These are phyloP conservation scores for Sporothrix mexicana DNA, from an alignment of 2,329 filamentous ascomycete genomes.

Conservation along the genomic window DNA sequence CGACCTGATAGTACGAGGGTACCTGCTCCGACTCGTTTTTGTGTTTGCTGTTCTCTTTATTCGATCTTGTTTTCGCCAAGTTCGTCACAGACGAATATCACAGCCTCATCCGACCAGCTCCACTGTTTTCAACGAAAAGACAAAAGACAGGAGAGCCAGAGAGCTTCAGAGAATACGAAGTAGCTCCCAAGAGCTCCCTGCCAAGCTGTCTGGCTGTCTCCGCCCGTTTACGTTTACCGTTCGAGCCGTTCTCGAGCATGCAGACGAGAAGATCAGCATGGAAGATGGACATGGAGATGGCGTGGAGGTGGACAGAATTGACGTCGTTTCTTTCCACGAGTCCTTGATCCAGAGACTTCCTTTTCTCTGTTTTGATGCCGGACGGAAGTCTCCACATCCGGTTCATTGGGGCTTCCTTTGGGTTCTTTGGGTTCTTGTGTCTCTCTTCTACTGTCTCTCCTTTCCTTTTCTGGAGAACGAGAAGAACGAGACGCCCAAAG, in stretches of 20 bases:
- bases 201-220: too few relatives aligned
- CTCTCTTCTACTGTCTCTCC: not conserved
- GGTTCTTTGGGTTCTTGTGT: not conserved
- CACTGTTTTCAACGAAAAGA: too few relatives aligned
- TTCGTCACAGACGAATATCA: conserved; percentile 6
- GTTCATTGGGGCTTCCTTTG: not conserved
- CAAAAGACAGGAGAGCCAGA: too few relatives aligned
- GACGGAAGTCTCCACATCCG: conserved; percentile 7
- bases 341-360: not conserved
- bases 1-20: not conserved
- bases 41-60: not conserved
- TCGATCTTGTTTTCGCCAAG: not conserved
- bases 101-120: not conserved
- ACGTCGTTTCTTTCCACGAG: conserved; percentile 7
- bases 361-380: not conserved
- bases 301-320: not conserved
- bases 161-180: too few relatives aligned
- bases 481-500: not conserved
- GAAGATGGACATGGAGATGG: too few relatives aligned
- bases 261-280: too few relatives aligned
- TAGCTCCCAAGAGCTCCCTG: too few relatives aligned
- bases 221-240: not conserved
- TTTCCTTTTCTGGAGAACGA: not conserved
- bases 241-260: too few relatives aligned
- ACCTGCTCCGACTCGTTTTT: not conserved